phyloP scores from a whole-genome alignment of 805 yeast species.

The Starmerella sirachaensis region DNA sequence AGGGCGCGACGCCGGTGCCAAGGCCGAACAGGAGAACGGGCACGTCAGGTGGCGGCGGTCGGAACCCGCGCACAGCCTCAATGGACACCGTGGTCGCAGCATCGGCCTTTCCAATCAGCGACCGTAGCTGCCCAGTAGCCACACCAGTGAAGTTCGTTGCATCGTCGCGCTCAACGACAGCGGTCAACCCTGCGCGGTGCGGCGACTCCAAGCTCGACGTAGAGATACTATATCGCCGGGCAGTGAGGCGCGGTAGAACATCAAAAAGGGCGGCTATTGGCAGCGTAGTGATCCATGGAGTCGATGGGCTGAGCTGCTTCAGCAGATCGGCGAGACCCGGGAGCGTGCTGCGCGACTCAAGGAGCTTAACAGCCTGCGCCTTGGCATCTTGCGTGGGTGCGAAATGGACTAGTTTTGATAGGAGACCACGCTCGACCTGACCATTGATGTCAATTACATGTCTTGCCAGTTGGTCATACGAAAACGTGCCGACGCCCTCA shows the following conservation, averaged over 20 bases:
- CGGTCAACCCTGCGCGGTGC: constrained; percentile 55
- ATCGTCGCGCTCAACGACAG: constrained; percentile 49
- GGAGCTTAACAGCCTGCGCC: constrained; percentile 33
- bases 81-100: no score
- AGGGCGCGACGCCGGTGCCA: constrained; percentile 86
- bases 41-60: constrained; percentile 59
- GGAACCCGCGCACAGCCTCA: constrained; percentile 64
- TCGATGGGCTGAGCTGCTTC: constrained; percentile 42
- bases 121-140: constrained; percentile 17
- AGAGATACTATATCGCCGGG: constrained; percentile 77
- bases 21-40: constrained; percentile 77
- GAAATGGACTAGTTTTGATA: constrained; percentile 52
- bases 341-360: constrained; percentile 46
- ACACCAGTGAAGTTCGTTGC: constrained; percentile 16
- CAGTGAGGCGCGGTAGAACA: constrained; percentile 54
- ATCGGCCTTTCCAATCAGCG: neutral
- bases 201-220: constrained; percentile 64
- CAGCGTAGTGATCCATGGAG: constrained; percentile 53
- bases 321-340: constrained; percentile 56
- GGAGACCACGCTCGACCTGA: constrained; percentile 62
- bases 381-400: constrained; percentile 48
- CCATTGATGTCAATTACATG: constrained; percentile 71
- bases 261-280: constrained; percentile 55
- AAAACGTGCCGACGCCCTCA: constrained; percentile 36
- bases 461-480: constrained; percentile 59